A percentile compares a stretch with the other conserved stretches of the same genome.
These are phyloP conservation scores for Trichosporon inkin DNA, from an alignment of 1,284 basidiomycete genomes.

Conservation along the genomic window DNA sequence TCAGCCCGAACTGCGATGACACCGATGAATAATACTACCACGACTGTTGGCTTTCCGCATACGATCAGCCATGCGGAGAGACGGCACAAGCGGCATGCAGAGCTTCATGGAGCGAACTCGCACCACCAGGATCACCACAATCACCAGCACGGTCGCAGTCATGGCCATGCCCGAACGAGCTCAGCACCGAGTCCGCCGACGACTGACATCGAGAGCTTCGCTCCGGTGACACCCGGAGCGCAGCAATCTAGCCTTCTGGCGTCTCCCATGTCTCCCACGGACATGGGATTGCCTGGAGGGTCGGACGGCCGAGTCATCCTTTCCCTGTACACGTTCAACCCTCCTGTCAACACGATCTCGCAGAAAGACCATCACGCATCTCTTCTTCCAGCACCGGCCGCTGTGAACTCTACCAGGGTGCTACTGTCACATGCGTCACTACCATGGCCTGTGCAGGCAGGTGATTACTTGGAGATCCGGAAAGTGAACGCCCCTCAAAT, in stretches of 20 bases:
- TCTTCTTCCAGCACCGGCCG: not conserved
- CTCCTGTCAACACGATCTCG: slow-evolving; percentile 4
- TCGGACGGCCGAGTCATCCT: slow-evolving; percentile 16
- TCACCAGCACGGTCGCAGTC: slow-evolving; percentile 1
- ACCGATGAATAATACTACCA: slow-evolving; percentile 23
- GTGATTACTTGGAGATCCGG: slow-evolving; percentile 45
- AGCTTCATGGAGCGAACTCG: not conserved
- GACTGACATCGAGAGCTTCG: slow-evolving; percentile 21
- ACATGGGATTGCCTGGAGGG: not conserved
- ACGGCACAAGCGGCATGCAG: slow-evolving; percentile 11
- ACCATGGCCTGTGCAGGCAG: slow-evolving; percentile 35
- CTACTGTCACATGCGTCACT: slow-evolving; percentile 36
- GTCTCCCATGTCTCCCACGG: slow-evolving; percentile 2
- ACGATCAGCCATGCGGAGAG: slow-evolving; percentile 7
- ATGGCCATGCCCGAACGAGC: slow-evolving; percentile 25
- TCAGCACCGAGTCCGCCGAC: slow-evolving; percentile 33
- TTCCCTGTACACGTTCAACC: slow-evolving; percentile 40
- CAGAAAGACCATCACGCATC: not conserved
- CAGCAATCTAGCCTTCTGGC: not conserved
- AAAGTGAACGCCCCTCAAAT: slow-evolving; percentile 18
- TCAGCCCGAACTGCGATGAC: slow-evolving; percentile 13
- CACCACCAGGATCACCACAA: not conserved
- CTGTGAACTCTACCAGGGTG: slow-evolving; percentile 15
- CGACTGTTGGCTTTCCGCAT: slow-evolving; percentile 12
- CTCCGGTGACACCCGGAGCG: slow-evolving; percentile 21